A percentile compares a stretch with the other conserved stretches of the same genome.
These are phyloP conservation scores for Colletotrichum graminicola DNA, from an alignment of 2,329 filamentous ascomycete genomes.

Conservation along the genomic window DNA sequence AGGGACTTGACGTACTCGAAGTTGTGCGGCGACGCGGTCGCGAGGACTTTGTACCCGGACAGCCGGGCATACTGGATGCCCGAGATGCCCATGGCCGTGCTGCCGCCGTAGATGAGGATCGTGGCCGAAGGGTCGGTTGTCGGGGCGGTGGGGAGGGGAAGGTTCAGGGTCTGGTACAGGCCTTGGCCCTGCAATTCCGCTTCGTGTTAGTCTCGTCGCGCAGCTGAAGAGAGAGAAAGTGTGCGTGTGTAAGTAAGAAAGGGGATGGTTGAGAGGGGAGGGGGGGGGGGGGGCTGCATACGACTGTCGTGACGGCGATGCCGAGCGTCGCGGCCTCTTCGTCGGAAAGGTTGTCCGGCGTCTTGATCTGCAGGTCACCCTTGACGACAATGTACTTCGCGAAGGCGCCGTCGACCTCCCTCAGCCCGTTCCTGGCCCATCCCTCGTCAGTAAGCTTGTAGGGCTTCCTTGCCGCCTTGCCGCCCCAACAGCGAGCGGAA, in stretches of 20 bases:
- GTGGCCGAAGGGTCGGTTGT: conserved; percentile 50
- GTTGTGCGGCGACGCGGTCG: conserved; percentile 52
- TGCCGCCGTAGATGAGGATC: conserved; percentile 58
- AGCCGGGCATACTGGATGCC: conserved; percentile 54
- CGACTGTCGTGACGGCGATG: conserved; percentile 58
- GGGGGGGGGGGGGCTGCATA: conserved; percentile 37
- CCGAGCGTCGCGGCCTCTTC: conserved; percentile 62
- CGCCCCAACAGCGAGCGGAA: too few species aligned
- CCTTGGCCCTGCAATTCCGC: conserved; percentile 55
- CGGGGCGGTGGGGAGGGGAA: conserved; percentile 61
- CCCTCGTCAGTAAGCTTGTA: conserved; percentile 9
- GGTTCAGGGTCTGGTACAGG: conserved; percentile 60
- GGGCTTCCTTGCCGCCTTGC: background rate
- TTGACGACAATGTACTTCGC: conserved; percentile 55
- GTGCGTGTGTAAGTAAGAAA: background rate
- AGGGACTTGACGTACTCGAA: conserved; percentile 51
- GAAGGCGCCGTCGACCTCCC: conserved; percentile 56
- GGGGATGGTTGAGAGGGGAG: background rate
- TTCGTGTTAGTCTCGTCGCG: background rate
- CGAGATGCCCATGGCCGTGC: conserved; percentile 67
- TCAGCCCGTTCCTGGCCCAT: conserved; percentile 41
- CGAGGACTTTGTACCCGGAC: conserved; percentile 50
- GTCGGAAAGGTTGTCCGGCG: conserved; percentile 58
- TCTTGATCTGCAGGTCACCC: conserved; percentile 57
- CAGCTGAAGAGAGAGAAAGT: conserved; percentile 1